These are phyloP conservation scores for Phaseolus coccineus DNA, from an alignment of 331 rosid genomes.

Conservation along the genomic window DNA sequence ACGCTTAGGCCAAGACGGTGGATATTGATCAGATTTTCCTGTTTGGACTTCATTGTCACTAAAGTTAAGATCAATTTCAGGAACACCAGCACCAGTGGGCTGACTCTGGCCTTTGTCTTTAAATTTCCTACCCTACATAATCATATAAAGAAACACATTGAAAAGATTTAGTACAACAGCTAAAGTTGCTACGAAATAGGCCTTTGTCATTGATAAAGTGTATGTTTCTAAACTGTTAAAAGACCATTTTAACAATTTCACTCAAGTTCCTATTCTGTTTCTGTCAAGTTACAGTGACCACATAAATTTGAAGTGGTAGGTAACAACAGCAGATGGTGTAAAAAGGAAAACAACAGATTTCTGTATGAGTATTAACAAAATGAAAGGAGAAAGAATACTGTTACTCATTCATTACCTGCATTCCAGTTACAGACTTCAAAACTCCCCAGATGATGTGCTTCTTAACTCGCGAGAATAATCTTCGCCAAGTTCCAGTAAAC, in stretches of 20 bases:
- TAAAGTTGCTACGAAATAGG: constrained; percentile 26
- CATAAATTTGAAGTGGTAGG: constrained; percentile 21
- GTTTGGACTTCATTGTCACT: constrained; percentile 90
- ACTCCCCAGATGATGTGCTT: constrained; percentile 99
- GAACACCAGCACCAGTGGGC: constrained; percentile 62
- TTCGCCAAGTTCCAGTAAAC: constrained; percentile 97
- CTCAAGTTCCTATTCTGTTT: constrained; percentile 7
- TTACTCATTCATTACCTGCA: constrained; percentile 77
- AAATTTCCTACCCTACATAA: constrained; percentile 89
- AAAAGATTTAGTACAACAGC: constrained; percentile 14
- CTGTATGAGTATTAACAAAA: constrained; percentile 25
- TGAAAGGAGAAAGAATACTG: constrained; percentile 32
- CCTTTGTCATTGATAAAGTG: not conserved
- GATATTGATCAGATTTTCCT: constrained; percentile 78
- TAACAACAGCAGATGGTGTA: constrained; percentile 10
- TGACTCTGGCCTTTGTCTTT: constrained; percentile 85
- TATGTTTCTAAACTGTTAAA: not conserved
- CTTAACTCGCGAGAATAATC: constrained; percentile 95
- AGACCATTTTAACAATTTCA: constrained; percentile 14
- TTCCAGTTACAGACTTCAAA: constrained; percentile 96
- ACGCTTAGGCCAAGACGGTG: constrained; percentile 87
- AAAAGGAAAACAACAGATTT: constrained; percentile 6
- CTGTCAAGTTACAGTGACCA: constrained; percentile 5
- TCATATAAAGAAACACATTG: constrained; percentile 28
- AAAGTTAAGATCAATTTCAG: constrained; percentile 85